Percentiles rank a stretch among this genome's conserved stretches.
These are phyloP conservation scores for Sporisorium exsertum DNA, from an alignment of 1,284 basidiomycete genomes.

Conservation along the genomic window DNA sequence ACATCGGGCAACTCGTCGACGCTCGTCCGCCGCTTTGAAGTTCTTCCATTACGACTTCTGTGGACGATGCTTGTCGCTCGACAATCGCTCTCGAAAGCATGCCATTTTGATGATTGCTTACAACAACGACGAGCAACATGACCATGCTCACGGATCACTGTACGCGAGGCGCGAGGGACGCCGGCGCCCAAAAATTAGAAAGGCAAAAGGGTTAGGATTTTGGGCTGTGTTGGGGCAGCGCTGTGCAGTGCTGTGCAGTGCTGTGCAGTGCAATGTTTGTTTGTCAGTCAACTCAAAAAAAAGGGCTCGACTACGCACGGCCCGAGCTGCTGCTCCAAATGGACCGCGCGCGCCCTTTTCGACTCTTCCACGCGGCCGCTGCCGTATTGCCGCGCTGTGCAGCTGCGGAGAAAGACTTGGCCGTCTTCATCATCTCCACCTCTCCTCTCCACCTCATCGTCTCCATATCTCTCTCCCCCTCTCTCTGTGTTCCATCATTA, in stretches of 20 bases:
- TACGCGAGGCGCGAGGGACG: too few species aligned
- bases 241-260: neutral
- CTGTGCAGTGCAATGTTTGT: neutral
- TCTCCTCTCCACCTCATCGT: constrained; percentile 1
- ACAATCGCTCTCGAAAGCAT: too few species aligned
- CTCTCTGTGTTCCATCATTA: constrained; percentile 7
- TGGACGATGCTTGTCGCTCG: neutral
- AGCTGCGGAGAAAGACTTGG: neutral
- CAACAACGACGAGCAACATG: too few species aligned
- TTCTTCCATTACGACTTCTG: neutral
- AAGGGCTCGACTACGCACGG: neutral
- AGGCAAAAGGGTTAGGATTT: too few species aligned
- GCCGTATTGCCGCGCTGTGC: neutral
- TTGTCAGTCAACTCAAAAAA: neutral
- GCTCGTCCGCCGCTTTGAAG: too few species aligned
- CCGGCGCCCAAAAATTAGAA: too few species aligned
- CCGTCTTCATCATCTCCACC: neutral
- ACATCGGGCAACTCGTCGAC: too few species aligned
- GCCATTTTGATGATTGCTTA: too few species aligned
- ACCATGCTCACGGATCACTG: too few species aligned
- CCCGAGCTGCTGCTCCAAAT: neutral
- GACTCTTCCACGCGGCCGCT: neutral
- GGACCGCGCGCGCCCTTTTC: neutral
- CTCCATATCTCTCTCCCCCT: neutral
- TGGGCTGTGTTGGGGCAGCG: too few species aligned